These are phyloP conservation scores for Pouteria glomerata DNA, from an alignment of 148 eudicot genomes.

Conservation along the genomic window DNA sequence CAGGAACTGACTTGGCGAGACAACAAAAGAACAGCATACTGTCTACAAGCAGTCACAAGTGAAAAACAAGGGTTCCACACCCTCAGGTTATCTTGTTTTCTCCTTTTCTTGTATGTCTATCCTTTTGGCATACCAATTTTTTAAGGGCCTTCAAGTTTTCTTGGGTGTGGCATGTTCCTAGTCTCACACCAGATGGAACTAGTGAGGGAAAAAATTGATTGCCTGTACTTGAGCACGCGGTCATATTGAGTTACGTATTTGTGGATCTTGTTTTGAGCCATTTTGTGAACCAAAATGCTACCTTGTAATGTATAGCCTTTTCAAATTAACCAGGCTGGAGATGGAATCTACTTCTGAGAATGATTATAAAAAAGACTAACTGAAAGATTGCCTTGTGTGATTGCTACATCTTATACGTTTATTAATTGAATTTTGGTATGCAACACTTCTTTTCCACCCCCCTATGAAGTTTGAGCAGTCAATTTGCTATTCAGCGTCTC, in stretches of 20 bases:
- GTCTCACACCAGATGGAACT: background rate
- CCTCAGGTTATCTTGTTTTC: constrained; percentile 18
- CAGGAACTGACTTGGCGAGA: constrained; percentile 17
- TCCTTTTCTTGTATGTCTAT: constrained; percentile 8
- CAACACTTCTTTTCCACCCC: background rate
- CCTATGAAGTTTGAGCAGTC: background rate
- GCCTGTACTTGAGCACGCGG: background rate
- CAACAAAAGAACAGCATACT: constrained; percentile 14
- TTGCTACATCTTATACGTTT: background rate
- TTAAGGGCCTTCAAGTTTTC: background rate
- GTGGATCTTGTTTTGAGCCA: too few relatives aligned
- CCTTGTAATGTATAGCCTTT: background rate
- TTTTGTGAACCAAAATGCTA: background rate
- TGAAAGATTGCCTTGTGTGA: background rate
- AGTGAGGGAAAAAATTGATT: background rate
- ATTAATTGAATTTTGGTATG: background rate
- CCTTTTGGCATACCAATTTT: constrained; percentile 2
- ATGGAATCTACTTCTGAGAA: background rate
- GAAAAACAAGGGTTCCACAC: constrained; percentile 13
- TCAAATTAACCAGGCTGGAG: background rate
- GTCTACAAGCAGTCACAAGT: constrained; percentile 17
- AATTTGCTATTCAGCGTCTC: background rate
- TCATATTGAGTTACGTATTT: background rate
- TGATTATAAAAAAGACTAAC: background rate
- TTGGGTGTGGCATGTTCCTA: background rate